Base-by-base conservation (phyloP, 768 basidiomycete species). In the Russula emetica region DNA sequence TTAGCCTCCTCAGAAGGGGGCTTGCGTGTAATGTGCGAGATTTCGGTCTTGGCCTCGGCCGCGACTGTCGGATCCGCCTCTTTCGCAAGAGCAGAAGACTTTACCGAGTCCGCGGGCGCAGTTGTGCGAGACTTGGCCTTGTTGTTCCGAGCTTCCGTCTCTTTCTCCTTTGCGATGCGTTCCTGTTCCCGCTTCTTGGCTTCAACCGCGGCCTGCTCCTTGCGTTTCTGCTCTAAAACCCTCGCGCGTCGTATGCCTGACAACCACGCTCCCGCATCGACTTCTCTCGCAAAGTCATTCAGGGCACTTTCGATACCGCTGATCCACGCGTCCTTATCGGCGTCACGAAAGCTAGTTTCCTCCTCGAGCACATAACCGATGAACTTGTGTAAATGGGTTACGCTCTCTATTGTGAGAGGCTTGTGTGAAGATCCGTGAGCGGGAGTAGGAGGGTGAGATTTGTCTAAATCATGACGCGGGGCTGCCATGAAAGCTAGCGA, bases 111-210 rank as follows among this genome's bases (percentile, higher is more conserved):
- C 20, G 57, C 32, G 20, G 8, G n/a, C 0, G 47, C 26, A 28
- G 68, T 44, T 11, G 34, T 22, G 13, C 66, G 62, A 36, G 26
- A 16, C 38, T 57, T 62, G n/a, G 34, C 32, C 56, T 56, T 64
- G 32, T 20, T 57, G 32, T 20, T 57, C 26, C 60, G 61, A 5
- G 45, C 62, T 0, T 59, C 51, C 1, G 53, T 55, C 56, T 67
- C 66, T 50, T 68, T 66, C 49, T 61, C 68, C 10, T 40, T 67
- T 40, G 52, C 64, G 30, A 40, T 20, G 16, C 45, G 64, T 28
- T 67, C 60, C 34, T 58, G 55, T 16, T 69, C 68, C 24, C 47
- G 60, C 44, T 59, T 56, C 40, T 38, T n/a, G 8, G 14, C 24
- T 22, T 47, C 59, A 10, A 52, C 62, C 7, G n/a, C 58, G 16